Base-by-base conservation (phyloP, 2,329 filamentous ascomycete genomes). In the Anthostomella pinea region DNA sequence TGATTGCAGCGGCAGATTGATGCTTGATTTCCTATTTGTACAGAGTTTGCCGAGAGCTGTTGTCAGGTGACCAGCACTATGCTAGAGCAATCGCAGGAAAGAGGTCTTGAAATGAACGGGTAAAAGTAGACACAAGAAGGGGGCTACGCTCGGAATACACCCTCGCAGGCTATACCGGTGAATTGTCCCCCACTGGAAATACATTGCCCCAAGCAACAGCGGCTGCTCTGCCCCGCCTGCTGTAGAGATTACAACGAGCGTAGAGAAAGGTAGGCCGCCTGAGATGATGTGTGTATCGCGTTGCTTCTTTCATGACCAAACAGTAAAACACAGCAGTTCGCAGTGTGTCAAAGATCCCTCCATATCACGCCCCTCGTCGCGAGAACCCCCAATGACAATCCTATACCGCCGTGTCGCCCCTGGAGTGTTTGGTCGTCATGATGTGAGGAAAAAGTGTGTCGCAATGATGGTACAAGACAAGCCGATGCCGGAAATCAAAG, bases 241-340 rank as follows among this genome's bases (percentile, higher is more conserved):
- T 56, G 47, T 51, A 55, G 56, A 56, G 39, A 72, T 70, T 71
- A 72, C 66, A 73, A 75, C 66, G 69, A 72, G 63, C 58, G 70
- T 73, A 72, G 56, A 68, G 63, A 69, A 70, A 52, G 50, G 56
- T 57, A 65, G 58, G 57, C 61, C 52, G 51, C 56, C 46, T 48
- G 51, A 48, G 38, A 37, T 22, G 41, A 49, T 41, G 47, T 53
- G 49, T 49, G 33, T 48, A 48, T 50, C 38, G 39, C 43, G 35
- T 44, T 43, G 45, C 49, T 36, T 48, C 46, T 48, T n/a, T n/a
- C n/a, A n/a, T n/a, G n/a, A n/a, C n/a, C n/a, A n/a, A n/a, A n/a
- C n/a, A n/a, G n/a, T n/a, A n/a, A n/a, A 45, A 49, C 40, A 39
- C 41, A 44, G 48, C 44, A 56, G 55, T 47, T 48, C 41, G 39